These are phyloP conservation scores for Fusarium redolens DNA, from an alignment of 2,329 filamentous ascomycete genomes.

Conservation along the genomic window DNA sequence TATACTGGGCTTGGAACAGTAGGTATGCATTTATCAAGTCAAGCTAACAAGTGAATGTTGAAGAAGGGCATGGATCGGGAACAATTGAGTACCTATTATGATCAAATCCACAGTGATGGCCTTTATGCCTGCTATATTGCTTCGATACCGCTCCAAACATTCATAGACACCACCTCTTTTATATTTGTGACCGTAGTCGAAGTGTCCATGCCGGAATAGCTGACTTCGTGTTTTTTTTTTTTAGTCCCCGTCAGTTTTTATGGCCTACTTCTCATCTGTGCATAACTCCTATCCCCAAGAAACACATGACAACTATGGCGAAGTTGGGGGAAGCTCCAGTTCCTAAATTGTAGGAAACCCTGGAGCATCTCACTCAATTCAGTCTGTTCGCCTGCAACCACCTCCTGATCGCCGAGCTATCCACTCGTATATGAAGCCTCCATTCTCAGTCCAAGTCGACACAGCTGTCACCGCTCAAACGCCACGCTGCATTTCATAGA, in stretches of 20 bases:
- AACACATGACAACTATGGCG: slow-evolving; percentile 21
- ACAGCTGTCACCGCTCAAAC: slow-evolving; percentile 42
- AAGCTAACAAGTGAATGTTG: not conserved
- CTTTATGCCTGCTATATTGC: not conserved
- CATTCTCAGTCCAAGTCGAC: slow-evolving; percentile 32
- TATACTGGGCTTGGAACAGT: not conserved
- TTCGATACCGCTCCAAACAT: not conserved
- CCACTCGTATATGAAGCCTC: slow-evolving; percentile 25
- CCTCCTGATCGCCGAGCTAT: slow-evolving; percentile 2
- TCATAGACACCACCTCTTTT: not conserved
- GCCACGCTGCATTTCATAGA: slow-evolving; percentile 45
- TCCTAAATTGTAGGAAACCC: slow-evolving; percentile 19
- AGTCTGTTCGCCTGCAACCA: slow-evolving; percentile 36
- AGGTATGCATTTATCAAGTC: not conserved
- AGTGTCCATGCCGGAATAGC: not conserved
- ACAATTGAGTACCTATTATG: not conserved
- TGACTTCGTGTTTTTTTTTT: slow-evolving; percentile 5
- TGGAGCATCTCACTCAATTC: slow-evolving; percentile 29
- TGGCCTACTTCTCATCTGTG: slow-evolving; percentile 13
- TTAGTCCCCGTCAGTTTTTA: not conserved
- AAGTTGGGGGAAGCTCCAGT: slow-evolving; percentile 29
- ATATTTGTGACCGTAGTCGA: not conserved
- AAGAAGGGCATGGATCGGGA: not conserved
- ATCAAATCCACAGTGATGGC: slow-evolving; percentile 3
- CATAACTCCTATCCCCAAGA: not conserved